These are phyloP conservation scores for Daldinia caldariorum DNA, from an alignment of 495 filamentous ascomycete species.

Conservation along the genomic window DNA sequence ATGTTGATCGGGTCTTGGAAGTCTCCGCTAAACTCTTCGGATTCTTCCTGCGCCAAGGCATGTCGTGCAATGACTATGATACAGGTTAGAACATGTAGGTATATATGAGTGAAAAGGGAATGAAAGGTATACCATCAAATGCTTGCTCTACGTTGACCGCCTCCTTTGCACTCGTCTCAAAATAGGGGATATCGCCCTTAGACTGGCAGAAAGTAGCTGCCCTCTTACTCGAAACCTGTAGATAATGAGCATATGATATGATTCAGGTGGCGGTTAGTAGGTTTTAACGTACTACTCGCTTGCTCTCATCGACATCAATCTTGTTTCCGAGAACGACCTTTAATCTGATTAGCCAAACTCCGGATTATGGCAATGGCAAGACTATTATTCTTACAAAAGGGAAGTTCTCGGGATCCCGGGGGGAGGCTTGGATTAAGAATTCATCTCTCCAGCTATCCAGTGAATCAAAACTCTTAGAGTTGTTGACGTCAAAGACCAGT, in stretches of 20 bases:
- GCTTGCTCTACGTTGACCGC: constrained; percentile 98
- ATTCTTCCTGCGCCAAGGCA: constrained; percentile 94
- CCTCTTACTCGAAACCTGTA: constrained; percentile 87
- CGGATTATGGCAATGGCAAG: background rate
- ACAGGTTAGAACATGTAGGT: constrained; percentile 20
- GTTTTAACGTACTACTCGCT: constrained; percentile 73
- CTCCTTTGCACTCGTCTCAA: constrained; percentile 99
- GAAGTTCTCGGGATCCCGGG: constrained; percentile 95
- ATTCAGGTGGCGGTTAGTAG: background rate
- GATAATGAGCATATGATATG: constrained; percentile 22
- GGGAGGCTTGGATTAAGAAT: constrained; percentile 96
- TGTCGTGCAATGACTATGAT: constrained; percentile 90
- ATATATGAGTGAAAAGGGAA: background rate
- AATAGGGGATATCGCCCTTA: constrained; percentile 97
- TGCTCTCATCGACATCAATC: constrained; percentile 98
- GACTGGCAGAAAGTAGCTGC: constrained; percentile 98
- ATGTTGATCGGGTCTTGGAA: constrained; percentile 98
- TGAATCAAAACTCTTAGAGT: constrained; percentile 98
- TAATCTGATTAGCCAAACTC: constrained; percentile 17
- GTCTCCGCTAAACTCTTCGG: constrained; percentile 89
- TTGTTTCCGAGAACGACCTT: constrained; percentile 86
- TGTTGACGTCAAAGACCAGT: constrained; percentile 98
- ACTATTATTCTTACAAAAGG: constrained; percentile 77
- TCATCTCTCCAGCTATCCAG: constrained; percentile 99
- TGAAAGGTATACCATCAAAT: constrained; percentile 79